phyloP scores from a whole-genome alignment of 2,329 filamentous ascomycete species.

The Pezicula radicicola region DNA sequence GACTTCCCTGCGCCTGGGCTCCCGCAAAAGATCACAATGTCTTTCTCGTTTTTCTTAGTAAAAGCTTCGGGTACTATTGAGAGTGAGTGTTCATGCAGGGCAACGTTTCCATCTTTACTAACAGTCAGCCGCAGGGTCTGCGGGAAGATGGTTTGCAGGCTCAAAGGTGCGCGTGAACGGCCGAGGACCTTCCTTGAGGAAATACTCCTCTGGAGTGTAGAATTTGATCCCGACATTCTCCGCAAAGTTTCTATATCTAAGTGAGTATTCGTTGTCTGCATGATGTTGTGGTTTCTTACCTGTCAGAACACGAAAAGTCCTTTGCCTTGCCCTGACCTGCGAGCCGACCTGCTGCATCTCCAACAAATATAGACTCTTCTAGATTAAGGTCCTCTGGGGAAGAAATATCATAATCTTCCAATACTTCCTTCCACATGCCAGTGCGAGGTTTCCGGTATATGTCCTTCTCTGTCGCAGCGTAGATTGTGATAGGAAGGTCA shows the following conservation, averaged over 20 bases:
- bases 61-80: slow-evolving; percentile 18
- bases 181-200: slow-evolving; percentile 64
- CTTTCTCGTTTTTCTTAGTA: slow-evolving; percentile 61
- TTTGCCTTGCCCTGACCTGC: slow-evolving; percentile 44
- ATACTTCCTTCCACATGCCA: slow-evolving; percentile 81
- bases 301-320: slow-evolving; percentile 65
- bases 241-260: slow-evolving; percentile 67
- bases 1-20: slow-evolving; percentile 90
- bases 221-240: slow-evolving; percentile 79
- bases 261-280: not conserved
- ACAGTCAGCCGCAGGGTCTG: slow-evolving; percentile 19
- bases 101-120: slow-evolving; percentile 1
- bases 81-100: slow-evolving; percentile 5
- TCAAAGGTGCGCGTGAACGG: slow-evolving; percentile 72
- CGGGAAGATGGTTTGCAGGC: slow-evolving; percentile 51
- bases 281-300: slow-evolving; percentile 14
- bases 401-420: slow-evolving; percentile 45
- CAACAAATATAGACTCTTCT: slow-evolving; percentile 75
- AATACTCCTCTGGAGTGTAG: slow-evolving; percentile 88
- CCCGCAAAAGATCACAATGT: slow-evolving; percentile 83
- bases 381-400: slow-evolving; percentile 59
- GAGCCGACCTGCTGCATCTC: slow-evolving; percentile 72
- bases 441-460: slow-evolving; percentile 80
- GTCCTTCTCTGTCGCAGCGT: slow-evolving; percentile 83
- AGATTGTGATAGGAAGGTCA: slow-evolving; percentile 74